Percentiles rank a stretch among this genome's conserved stretches.
phyloP scores from a whole-genome alignment of 495 filamentous ascomycete species.

The Aspergillus steynii region DNA sequence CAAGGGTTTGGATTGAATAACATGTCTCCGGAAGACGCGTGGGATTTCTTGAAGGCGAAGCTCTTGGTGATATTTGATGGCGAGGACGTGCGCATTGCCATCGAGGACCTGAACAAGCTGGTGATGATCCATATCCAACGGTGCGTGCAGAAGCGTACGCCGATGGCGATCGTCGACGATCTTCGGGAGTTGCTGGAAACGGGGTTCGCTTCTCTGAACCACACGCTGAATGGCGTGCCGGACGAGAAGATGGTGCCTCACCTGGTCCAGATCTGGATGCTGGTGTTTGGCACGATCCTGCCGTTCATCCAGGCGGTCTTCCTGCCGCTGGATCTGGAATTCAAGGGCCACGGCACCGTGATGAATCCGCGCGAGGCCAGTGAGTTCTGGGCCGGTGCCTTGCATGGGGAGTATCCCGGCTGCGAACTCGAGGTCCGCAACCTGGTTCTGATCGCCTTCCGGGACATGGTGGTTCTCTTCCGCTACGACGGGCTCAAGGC shows the following conservation, averaged over 20 bases:
- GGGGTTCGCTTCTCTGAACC: slow-evolving; percentile 84
- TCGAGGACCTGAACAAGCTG: slow-evolving; percentile 92
- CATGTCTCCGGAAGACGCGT: slow-evolving; percentile 87
- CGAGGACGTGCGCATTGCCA: slow-evolving; percentile 82
- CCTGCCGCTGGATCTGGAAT: slow-evolving; percentile 90
- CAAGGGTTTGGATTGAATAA: slow-evolving; percentile 72
- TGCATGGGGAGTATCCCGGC: slow-evolving; percentile 28
- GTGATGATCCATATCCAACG: slow-evolving; percentile 79
- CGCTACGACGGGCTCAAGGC: slow-evolving; percentile 81
- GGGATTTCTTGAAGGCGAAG: slow-evolving; percentile 90
- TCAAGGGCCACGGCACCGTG: slow-evolving; percentile 77
- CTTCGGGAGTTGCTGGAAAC: slow-evolving; percentile 75
- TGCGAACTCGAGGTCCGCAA: slow-evolving; percentile 80
- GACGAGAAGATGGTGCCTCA: slow-evolving; percentile 84
- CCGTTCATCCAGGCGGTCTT: slow-evolving; percentile 98
- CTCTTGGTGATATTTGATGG: slow-evolving; percentile 91
- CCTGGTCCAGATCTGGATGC: slow-evolving; percentile 90
- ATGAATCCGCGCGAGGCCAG: slow-evolving; percentile 73
- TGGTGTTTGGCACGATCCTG: slow-evolving; percentile 84
- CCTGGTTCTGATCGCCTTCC: slow-evolving; percentile 85
- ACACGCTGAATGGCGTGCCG: slow-evolving; percentile 69
- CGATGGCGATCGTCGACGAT: slow-evolving; percentile 73
- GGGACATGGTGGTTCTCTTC: slow-evolving; percentile 83
- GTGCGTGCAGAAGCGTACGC: slow-evolving; percentile 67
- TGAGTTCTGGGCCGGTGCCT: slow-evolving; percentile 78